phyloP scores from a whole-genome alignment of 2,329 filamentous ascomycete species.

The Phialophora verrucosa region DNA sequence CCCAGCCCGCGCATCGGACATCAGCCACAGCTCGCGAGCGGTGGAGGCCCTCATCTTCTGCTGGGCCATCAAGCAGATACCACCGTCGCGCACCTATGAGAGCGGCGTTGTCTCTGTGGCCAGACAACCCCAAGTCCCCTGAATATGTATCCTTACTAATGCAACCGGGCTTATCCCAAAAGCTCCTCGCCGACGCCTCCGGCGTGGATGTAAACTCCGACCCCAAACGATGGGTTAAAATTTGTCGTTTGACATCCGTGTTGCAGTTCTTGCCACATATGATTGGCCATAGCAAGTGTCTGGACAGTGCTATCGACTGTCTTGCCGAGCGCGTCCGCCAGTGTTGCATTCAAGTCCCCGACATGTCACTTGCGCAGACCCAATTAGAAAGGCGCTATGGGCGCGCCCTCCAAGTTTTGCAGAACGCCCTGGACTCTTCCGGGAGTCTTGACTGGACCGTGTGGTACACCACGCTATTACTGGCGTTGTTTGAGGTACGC shows the following conservation, averaged over 20 bases:
- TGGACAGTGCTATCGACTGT: slow-evolving; percentile 29
- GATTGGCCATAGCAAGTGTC: slow-evolving; percentile 28
- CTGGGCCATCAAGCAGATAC: background rate
- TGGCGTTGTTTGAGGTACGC: slow-evolving; percentile 26
- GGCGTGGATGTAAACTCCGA: slow-evolving; percentile 18
- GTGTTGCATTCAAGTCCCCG: slow-evolving; percentile 9
- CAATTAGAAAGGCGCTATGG: slow-evolving; percentile 25
- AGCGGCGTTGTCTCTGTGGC: slow-evolving; percentile 12
- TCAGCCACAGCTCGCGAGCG: background rate
- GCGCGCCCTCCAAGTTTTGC: slow-evolving; percentile 21
- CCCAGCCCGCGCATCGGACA: background rate
- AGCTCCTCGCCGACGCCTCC: slow-evolving; percentile 22
- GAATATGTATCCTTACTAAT: slow-evolving; percentile 21
- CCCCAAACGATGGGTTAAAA: slow-evolving; percentile 25
- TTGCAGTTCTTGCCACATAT: slow-evolving; percentile 22
- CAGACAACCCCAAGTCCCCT: slow-evolving; percentile 14
- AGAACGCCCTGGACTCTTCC: slow-evolving; percentile 16
- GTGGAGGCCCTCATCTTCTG: background rate
- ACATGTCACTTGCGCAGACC: slow-evolving; percentile 1
- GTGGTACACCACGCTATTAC: slow-evolving; percentile 28
- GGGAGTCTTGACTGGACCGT: slow-evolving; percentile 25
- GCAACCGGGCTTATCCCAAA: slow-evolving; percentile 23
- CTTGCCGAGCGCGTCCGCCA: slow-evolving; percentile 20
- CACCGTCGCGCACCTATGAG: background rate
- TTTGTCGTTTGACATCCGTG: slow-evolving; percentile 21